Percentiles rank a stretch among this genome's conserved stretches.
phyloP scores from a whole-genome alignment of 495 filamentous ascomycete species.

The Neurospora sp. region DNA sequence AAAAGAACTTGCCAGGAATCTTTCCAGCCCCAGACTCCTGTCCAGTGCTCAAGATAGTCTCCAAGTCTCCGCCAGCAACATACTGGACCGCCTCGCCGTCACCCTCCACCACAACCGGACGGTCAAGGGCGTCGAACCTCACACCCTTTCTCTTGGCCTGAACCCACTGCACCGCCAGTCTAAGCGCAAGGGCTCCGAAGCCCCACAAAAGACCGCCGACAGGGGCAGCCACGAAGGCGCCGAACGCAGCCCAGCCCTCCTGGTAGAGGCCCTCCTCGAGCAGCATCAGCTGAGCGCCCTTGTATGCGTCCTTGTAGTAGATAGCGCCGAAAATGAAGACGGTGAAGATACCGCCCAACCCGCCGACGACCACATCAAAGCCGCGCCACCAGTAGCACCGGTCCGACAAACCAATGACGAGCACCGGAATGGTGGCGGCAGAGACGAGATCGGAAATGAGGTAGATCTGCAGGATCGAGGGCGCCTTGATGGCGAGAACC shows the following conservation, averaged over 20 bases:
- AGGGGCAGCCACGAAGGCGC: constrained; percentile 69
- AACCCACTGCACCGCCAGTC: constrained; percentile 42
- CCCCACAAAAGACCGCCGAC: constrained; percentile 62
- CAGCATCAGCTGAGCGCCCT: constrained; percentile 54
- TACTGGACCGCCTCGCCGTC: constrained; percentile 15
- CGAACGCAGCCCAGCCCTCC: constrained; percentile 65
- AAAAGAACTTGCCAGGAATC: constrained; percentile 44
- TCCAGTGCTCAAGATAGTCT: constrained; percentile 11
- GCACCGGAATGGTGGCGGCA: constrained; percentile 55
- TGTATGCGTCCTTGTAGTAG: constrained; percentile 52
- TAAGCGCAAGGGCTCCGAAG: constrained; percentile 43
- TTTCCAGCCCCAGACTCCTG: constrained; percentile 26
- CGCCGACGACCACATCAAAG: constrained; percentile 62
- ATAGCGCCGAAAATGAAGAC: constrained; percentile 68
- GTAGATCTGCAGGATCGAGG: constrained; percentile 64
- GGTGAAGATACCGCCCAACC: constrained; percentile 58
- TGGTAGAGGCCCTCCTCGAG: constrained; percentile 60
- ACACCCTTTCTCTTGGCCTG: constrained; percentile 40
- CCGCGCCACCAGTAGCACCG: constrained; percentile 61
- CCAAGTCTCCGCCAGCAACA: neutral
- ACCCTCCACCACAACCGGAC: constrained; percentile 25
- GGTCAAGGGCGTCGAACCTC: constrained; percentile 54
- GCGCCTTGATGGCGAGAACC: constrained; percentile 58
- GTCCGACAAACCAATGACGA: constrained; percentile 54
- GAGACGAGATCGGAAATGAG: constrained; percentile 66